These are phyloP conservation scores for Guadua angustifolia DNA, from an alignment of 176 grass and related monocot species.

Conservation along the genomic window DNA sequence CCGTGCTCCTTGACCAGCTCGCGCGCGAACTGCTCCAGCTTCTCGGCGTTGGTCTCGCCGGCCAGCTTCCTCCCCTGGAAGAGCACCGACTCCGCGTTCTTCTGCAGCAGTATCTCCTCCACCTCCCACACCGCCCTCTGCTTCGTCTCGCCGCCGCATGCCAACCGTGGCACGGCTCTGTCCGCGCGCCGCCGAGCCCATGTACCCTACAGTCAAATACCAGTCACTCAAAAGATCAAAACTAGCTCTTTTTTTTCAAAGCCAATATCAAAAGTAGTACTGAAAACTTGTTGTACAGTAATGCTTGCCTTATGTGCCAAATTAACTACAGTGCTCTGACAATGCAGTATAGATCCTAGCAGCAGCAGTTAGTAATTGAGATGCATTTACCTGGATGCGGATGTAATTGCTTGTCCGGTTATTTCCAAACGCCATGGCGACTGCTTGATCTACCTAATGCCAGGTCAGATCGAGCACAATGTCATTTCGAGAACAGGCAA, in stretches of 20 bases:
- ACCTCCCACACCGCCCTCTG: conserved; percentile 31
- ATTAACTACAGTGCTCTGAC: neutral
- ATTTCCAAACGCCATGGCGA: conserved; percentile 92
- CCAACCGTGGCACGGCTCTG: conserved; percentile 26
- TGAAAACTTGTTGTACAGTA: neutral
- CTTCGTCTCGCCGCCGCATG: conserved; percentile 21
- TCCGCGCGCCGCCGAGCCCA: conserved; percentile 19
- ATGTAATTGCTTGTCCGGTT: conserved; percentile 81
- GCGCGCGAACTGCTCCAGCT: conserved; percentile 78
- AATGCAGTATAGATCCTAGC: neutral
- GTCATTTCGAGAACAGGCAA: neutral
- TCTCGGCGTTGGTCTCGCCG: conserved; percentile 82
- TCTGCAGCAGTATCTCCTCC: conserved; percentile 78
- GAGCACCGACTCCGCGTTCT: conserved; percentile 77
- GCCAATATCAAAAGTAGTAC: neutral
- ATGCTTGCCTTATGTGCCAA: neutral
- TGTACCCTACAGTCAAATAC: conserved; percentile 40
- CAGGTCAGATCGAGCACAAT: conserved; percentile 7
- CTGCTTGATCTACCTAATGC: conserved; percentile 87
- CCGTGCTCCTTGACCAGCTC: conserved; percentile 80
- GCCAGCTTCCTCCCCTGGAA: conserved; percentile 74
- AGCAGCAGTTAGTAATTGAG: neutral
- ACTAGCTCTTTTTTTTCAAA: no score
- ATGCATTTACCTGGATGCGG: conserved; percentile 72
- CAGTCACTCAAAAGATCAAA: neutral